Evolutionary conservation across 2,329 filamentous ascomycete genomes (phyloP).

Genomic region (Zasmidium citrigriseum): DNA sequence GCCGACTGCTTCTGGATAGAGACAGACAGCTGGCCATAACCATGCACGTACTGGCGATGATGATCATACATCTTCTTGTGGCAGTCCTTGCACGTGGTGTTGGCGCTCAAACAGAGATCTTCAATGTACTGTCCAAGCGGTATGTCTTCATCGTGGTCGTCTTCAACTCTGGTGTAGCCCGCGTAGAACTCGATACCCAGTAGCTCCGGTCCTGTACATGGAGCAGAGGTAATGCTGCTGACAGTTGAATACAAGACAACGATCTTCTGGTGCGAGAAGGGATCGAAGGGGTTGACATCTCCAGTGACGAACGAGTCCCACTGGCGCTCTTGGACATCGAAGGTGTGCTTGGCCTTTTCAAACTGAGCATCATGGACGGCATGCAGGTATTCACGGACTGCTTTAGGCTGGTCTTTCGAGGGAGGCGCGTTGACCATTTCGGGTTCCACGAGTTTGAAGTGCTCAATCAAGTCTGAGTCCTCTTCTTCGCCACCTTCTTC

Average conservation of each 20-base stretch:
- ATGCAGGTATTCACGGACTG: conserved; percentile 90
- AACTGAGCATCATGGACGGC: conserved; percentile 97
- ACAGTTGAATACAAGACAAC: conserved; percentile 92
- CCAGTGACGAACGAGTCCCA: conserved; percentile 95
- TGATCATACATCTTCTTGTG: conserved; percentile 88
- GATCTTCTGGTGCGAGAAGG: conserved; percentile 94
- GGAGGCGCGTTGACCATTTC: conserved; percentile 92
- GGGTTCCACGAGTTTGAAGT: conserved; percentile 88
- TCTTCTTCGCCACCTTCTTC: conserved; percentile 40
- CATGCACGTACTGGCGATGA: conserved; percentile 95
- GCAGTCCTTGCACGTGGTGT: conserved; percentile 78
- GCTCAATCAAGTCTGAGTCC: conserved; percentile 37
- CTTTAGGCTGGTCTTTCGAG: conserved; percentile 79
- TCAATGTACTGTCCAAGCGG: conserved; percentile 95
- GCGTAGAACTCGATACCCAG: conserved; percentile 85
- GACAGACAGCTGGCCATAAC: conserved; percentile 88
- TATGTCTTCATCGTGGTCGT: conserved; percentile 77
- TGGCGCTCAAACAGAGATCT: conserved; percentile 76
- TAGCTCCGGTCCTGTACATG: conserved; percentile 88
- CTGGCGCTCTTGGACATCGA: conserved; percentile 88
- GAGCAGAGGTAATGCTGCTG: conserved; percentile 89
- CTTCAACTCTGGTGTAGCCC: conserved; percentile 75
- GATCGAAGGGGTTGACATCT: conserved; percentile 87
- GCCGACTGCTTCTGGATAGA: conserved; percentile 77
- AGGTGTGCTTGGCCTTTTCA: conserved; percentile 90